Evolutionary conservation across 768 basidiomycete genomes (phyloP).

Genomic region (Rhizopogon vulgaris): DNA sequence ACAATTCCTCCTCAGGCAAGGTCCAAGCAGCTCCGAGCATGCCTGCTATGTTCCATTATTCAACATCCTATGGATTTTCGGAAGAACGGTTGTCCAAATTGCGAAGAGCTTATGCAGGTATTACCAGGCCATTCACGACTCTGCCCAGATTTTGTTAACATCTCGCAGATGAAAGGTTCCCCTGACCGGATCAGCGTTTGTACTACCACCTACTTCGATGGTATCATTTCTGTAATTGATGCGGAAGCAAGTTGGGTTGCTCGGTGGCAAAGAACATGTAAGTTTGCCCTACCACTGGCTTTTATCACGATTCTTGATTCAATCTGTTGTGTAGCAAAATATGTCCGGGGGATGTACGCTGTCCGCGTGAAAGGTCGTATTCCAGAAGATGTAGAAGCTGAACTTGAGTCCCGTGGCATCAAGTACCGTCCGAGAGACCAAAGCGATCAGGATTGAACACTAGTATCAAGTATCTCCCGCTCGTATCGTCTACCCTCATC

Average conservation of each 20-base stretch:
- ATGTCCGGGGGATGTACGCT: constrained; percentile 89
- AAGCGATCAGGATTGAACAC: constrained; percentile 56
- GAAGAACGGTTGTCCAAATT: constrained; percentile 90
- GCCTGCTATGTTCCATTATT: constrained; percentile 89
- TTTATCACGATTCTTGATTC: constrained; percentile 1
- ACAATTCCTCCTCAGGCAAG: constrained; percentile 55
- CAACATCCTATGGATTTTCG: constrained; percentile 81
- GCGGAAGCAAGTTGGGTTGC: constrained; percentile 93
- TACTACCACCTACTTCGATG: constrained; percentile 91
- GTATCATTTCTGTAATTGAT: constrained; percentile 80
- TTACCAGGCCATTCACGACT: not conserved
- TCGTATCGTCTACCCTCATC: too few relatives aligned
- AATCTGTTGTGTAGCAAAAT: constrained; percentile 58
- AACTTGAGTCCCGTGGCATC: constrained; percentile 70
- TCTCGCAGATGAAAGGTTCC: constrained; percentile 75
- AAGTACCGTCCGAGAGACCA: constrained; percentile 84
- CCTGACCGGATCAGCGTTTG: constrained; percentile 78
- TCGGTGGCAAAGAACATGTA: constrained; percentile 92
- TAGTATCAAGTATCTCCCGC: too few relatives aligned
- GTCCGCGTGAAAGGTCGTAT: constrained; percentile 82
- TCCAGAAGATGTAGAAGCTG: constrained; percentile 79
- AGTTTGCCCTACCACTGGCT: constrained; percentile 22
- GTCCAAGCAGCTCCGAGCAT: constrained; percentile 79
- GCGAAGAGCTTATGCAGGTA: constrained; percentile 92
- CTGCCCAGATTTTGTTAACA: not conserved